Conservation (phyloP, 768 basidiomycete genomes). For the Tulasnella sp. region DNA sequence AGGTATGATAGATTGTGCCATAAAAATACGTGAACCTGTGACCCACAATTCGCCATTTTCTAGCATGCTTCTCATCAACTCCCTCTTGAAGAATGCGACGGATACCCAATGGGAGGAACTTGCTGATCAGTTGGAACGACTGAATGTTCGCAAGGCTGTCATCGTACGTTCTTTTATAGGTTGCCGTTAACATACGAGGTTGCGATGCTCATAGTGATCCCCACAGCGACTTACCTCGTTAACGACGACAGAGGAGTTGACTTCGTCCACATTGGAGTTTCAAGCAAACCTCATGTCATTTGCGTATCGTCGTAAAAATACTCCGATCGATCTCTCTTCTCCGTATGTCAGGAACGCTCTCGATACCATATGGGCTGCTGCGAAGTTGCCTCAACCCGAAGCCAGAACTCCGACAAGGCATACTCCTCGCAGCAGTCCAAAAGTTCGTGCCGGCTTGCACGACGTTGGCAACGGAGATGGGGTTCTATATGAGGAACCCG, state of each 20-base stretch:
- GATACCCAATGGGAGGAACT: slow-evolving; percentile 78
- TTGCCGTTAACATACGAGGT: neutral
- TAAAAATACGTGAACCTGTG: slow-evolving; percentile 1
- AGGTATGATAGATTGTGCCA: slow-evolving; percentile 63
- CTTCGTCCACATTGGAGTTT: slow-evolving; percentile 81
- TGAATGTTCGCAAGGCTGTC: slow-evolving; percentile 78
- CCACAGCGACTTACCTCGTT: slow-evolving; percentile 74
- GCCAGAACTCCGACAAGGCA: neutral
- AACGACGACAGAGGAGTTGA: slow-evolving; percentile 74
- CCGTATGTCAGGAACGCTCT: slow-evolving; percentile 45
- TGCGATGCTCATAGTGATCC: neutral
- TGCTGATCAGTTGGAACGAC: slow-evolving; percentile 63
- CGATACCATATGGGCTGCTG: slow-evolving; percentile 63
- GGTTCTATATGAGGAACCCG: neutral
- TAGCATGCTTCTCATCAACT: slow-evolving; percentile 89
- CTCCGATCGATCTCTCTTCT: slow-evolving; percentile 63
- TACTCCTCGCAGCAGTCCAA: neutral
- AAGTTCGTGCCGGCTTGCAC: neutral
- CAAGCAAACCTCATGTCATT: slow-evolving; percentile 81
- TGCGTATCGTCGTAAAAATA: slow-evolving; percentile 75
- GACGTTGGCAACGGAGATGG: neutral
- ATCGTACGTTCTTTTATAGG: slow-evolving; percentile 51
- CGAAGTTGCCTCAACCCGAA: slow-evolving; percentile 43
- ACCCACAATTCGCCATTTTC: neutral
- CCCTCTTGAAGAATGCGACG: slow-evolving; percentile 72